These are phyloP conservation scores for Firmiana major DNA, from an alignment of 345 rosid species.

Conservation along the genomic window DNA sequence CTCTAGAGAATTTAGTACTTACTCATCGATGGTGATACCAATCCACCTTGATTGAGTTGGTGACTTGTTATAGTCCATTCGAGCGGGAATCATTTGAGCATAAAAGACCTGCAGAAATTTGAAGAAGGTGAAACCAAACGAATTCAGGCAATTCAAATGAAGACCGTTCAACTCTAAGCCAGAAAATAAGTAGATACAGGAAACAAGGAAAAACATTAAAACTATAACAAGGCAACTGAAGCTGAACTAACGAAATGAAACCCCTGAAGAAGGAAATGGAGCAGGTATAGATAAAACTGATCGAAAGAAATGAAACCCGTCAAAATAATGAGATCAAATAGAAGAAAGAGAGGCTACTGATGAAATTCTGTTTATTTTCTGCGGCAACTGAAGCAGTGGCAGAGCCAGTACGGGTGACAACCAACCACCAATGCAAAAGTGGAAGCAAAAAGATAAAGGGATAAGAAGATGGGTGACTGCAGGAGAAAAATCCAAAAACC, in stretches of 20 bases:
- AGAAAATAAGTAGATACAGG: background rate
- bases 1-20: constrained; percentile 15
- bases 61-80: constrained; percentile 16
- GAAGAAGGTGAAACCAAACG: constrained; percentile 13
- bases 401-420: constrained; percentile 15
- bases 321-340: background rate
- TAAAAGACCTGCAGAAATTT: constrained; percentile 25
- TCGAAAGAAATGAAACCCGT: background rate
- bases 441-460: constrained; percentile 27
- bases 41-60: constrained; percentile 24
- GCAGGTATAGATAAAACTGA: background rate
- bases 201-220: background rate
- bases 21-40: constrained; percentile 9
- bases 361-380: background rate
- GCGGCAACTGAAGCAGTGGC: constrained; percentile 12
- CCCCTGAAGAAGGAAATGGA: background rate
- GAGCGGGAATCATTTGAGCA: constrained; percentile 4
- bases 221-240: background rate
- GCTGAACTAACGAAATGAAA: background rate
- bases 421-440: constrained; percentile 13
- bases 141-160: constrained; percentile 5
- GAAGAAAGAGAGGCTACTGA: constrained; percentile 4
- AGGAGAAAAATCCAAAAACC: constrained; percentile 20
- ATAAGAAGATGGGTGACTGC: constrained; percentile 27
- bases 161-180: background rate